Evolutionary conservation across 108 stramenopile genomes (phyloP).

Genomic region (Stephanodiscus minutulus): DNA sequence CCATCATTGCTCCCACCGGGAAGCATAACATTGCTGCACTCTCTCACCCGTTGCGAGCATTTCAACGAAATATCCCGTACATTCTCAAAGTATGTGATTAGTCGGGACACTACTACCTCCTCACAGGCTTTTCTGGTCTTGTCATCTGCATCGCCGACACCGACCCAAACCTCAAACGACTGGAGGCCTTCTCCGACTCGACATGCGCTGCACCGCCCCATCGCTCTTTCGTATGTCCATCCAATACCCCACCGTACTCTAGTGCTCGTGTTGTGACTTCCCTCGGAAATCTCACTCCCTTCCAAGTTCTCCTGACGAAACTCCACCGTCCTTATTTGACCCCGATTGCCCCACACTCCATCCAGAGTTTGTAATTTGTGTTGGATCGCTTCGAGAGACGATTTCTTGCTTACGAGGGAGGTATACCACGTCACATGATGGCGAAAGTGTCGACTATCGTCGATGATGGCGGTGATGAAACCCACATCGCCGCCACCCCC

Average conservation of each 20-base stretch:
- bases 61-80: conserved; percentile 12
- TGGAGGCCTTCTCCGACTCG: conserved; percentile 25
- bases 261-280: conserved; percentile 3
- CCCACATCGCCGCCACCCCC: conserved; percentile 62
- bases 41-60: conserved; percentile 13
- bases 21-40: not conserved
- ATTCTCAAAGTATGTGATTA: conserved; percentile 26
- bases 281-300: not conserved
- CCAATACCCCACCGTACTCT: conserved; percentile 91
- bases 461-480: conserved; percentile 53
- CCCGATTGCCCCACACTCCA: conserved; percentile 53
- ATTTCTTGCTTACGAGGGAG: conserved; percentile 78
- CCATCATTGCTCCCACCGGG: not conserved
- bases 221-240: conserved; percentile 78
- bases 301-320: conserved; percentile 82
- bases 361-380: conserved; percentile 55
- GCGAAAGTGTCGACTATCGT: conserved; percentile 60
- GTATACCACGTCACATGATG: conserved; percentile 77
- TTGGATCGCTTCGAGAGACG: conserved; percentile 39
- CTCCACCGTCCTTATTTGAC: conserved; percentile 72
- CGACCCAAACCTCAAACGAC: conserved; percentile 32
- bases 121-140: conserved; percentile 11
- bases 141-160: not conserved
- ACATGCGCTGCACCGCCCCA: conserved; percentile 26
- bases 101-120: conserved; percentile 31